Base-by-base conservation (phyloP, 768 basidiomycete species). In the Auricularia sp. region DNA sequence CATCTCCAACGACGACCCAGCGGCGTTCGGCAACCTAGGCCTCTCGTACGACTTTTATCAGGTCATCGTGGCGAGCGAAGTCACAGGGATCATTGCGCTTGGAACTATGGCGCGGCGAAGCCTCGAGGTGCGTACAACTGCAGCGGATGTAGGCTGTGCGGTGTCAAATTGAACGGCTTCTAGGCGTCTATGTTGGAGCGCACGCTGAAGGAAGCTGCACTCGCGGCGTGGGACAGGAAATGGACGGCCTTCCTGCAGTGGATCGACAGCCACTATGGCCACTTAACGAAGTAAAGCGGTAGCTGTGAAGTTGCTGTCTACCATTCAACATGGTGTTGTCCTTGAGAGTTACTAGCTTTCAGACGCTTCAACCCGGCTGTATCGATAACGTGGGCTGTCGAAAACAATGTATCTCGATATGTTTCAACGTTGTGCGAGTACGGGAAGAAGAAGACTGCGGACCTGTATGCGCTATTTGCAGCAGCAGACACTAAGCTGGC, bases 1-100 rank as follows among this genome's bases (percentile, higher is more conserved):
- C 0, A 78, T 92, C 3, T 83, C 81, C 70, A 89, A 86, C 5
- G 90, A 92, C 69, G 90, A 92, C 69, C 90, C 90, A 3, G 78
- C 88, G 0, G 79, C 86, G 29, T 92, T 92, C 69, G 87, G 88
- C 14, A 89, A 88, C 68, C 85, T 87, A 83, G 89, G 89, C 0
- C 77, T 92, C 4, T 85, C 87, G 0, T 92, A 82, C 70, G 90
- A 92, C 73, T 91, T 85, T 72, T 92, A 81, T 73, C 90, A 91
- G 78, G 85, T 90, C 37, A 73, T 90, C n/a, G 85, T 83, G 24
- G 77, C 85, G 0, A 88, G 86, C 65, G 88, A 90, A 70, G 70
- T 87, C 33, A 85, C 82, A 8, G 86, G 87, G 16, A 73, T 92
- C 16, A 77, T 80, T 47, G 86, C 85, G 21, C 76, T 90, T 2